Base-by-base conservation (phyloP, 2,329 filamentous ascomycete genomes). In the Blastomyces parvus region DNA sequence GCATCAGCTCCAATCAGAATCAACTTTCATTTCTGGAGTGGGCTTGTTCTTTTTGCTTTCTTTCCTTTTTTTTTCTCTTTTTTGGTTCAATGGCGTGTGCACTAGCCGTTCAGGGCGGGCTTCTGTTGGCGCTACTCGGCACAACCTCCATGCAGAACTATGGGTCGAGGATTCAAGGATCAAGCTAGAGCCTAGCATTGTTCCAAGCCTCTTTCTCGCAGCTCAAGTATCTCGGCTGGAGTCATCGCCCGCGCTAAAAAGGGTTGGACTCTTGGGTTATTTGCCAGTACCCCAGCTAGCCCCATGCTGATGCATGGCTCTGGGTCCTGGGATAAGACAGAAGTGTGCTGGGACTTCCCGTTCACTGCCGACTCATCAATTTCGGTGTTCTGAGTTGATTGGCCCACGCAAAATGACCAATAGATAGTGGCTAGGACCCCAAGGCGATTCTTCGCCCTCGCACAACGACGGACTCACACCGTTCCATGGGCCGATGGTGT, bases 201-300 rank as follows among this genome's bases (percentile, higher is more conserved):
- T 14, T 52, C 59, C 59, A 61, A 61, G 59, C 59, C 59, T 61
- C 59, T 36, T 61, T 61, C 30, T 40, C 13, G 36, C 48, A 40
- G 17, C 27, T 52, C 46, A 61, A 42, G 59, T 17, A 44, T 60
- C 14, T 52, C 44, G 30, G 44, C 46, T 60, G 56, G 38, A 59
- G 56, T 33, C 56, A 44, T 59, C 25, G n/a, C 46, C 36, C 25
- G 30, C 56, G 9, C 56, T 59, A n/a, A 59, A 59, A 14, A 8
- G 55, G 27, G 38, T 25, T 30, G 40, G 38, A 27, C 38, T 42
- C 19, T 13, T 33, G 30, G 57, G 38, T 42, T 53, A 48, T 48
- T 61, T 36, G 59, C 59, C 36, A 30, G 50, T 42, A 61, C 44
- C 27, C 48, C 25, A 55, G 48, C 27, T 27, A 27, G 60, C 50